These are phyloP conservation scores for Trichosanthes truncata DNA, from an alignment of 306 rosid species.

Conservation along the genomic window DNA sequence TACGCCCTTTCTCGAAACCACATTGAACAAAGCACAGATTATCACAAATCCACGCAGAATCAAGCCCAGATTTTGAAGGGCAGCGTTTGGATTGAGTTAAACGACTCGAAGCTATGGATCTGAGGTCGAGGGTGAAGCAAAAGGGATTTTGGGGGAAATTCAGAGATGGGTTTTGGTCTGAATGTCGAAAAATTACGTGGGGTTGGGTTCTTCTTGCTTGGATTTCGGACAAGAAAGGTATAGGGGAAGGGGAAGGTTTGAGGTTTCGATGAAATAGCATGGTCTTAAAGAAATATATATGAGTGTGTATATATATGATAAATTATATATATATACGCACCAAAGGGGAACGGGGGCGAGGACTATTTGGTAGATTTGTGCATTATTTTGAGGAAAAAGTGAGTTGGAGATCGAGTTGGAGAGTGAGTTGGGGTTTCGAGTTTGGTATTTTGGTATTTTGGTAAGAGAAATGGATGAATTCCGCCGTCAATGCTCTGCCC, in stretches of 20 bases:
- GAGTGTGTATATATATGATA: not conserved
- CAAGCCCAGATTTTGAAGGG: not conserved
- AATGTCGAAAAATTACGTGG: slow-evolving; percentile 35
- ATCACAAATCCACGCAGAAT: not conserved
- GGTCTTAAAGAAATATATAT: not conserved
- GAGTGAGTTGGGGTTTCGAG: not conserved
- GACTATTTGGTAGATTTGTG: not conserved
- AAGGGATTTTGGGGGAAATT: slow-evolving; percentile 27
- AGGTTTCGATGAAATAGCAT: slow-evolving; percentile 20
- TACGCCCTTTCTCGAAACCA: not conserved
- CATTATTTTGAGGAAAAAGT: not conserved
- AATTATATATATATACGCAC: not conserved
- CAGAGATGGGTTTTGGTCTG: slow-evolving; percentile 25
- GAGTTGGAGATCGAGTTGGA: not conserved
- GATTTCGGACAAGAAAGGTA: slow-evolving; percentile 26
- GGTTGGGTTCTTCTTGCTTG: slow-evolving; percentile 4
- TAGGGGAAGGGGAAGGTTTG: slow-evolving; percentile 4
- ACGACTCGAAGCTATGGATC: slow-evolving; percentile 41
- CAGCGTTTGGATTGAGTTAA: not conserved
- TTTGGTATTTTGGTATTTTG: not conserved
- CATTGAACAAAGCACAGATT: slow-evolving; percentile 20
- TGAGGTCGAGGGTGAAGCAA: slow-evolving; percentile 14
- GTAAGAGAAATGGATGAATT: not conserved
- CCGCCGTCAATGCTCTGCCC: slow-evolving; percentile 3
- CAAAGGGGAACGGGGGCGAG: not conserved